Evolutionary conservation across 108 stramenopile genomes (phyloP).

Genomic region (Aurantiochytrium sp.): DNA sequence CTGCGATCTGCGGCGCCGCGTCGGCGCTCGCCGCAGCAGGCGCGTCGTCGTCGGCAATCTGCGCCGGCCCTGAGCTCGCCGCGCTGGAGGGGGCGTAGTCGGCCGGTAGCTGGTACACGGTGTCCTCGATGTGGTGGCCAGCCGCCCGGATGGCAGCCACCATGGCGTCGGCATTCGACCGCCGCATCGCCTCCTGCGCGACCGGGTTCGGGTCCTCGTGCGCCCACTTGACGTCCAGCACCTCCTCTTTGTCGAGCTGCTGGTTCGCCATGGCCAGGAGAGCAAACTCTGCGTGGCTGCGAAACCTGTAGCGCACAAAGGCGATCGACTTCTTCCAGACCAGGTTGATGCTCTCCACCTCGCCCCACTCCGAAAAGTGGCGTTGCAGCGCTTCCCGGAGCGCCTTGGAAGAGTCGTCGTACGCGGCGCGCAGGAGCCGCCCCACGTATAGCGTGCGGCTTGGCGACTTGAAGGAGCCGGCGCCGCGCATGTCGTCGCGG

Average conservation of each 20-base stretch:
- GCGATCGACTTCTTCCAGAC: constrained; percentile 41
- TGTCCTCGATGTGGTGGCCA: constrained; percentile 10
- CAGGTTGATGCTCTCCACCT: constrained; percentile 51
- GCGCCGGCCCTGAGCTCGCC: too few relatives aligned
- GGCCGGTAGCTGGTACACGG: background rate
- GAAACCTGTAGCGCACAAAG: constrained; percentile 46
- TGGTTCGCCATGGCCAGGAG: constrained; percentile 50
- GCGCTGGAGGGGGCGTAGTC: too few relatives aligned
- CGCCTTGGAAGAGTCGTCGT: background rate
- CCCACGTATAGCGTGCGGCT: constrained; percentile 32
- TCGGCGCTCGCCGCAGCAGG: too few relatives aligned
- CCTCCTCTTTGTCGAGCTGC: constrained; percentile 38
- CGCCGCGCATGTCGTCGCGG: constrained; percentile 53
- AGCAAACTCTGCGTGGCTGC: constrained; percentile 43
- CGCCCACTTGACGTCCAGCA: constrained; percentile 50
- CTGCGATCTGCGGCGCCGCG: background rate
- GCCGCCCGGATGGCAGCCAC: constrained; percentile 31
- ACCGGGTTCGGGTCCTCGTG: constrained; percentile 54
- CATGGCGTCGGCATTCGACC: constrained; percentile 48
- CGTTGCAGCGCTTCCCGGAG: constrained; percentile 31
- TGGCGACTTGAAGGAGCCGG: constrained; percentile 31
- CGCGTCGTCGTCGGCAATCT: too few relatives aligned
- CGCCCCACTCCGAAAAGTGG: constrained; percentile 57
- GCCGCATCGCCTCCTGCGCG: constrained; percentile 46
- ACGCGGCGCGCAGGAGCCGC: background rate